Evolutionary conservation across 192 early-diverging fungal species (phyloP).

Genomic region (Coemansia sp.): DNA sequence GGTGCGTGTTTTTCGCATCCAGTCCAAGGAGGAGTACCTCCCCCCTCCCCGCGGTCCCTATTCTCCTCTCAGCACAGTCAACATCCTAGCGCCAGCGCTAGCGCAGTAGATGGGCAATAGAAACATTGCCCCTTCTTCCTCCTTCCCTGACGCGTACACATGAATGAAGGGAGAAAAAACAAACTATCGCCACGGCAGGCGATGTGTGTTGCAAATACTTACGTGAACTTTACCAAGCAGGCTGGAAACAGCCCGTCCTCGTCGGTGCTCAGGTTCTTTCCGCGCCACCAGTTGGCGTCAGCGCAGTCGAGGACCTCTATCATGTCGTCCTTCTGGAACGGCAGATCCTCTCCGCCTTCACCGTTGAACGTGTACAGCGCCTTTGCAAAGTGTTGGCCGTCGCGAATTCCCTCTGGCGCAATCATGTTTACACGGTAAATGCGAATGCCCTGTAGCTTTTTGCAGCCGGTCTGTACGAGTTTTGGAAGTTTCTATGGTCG

Average conservation of each 20-base stretch:
- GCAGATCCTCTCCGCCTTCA: slow-evolving; percentile 54
- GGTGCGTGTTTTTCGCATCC: slow-evolving; percentile 5
- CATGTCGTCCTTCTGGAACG: slow-evolving; percentile 45
- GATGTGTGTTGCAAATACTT: slow-evolving; percentile 22
- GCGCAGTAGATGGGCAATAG: slow-evolving; percentile 5
- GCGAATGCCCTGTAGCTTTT: not conserved
- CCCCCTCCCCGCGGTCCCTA: too few species aligned
- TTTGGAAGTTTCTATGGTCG: not conserved
- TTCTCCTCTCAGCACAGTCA: not conserved
- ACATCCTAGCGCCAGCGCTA: not conserved
- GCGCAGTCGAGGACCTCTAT: slow-evolving; percentile 22
- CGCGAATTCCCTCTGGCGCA: slow-evolving; percentile 54
- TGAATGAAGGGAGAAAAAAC: not conserved
- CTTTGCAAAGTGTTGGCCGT: slow-evolving; percentile 51
- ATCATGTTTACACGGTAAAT: slow-evolving; percentile 27
- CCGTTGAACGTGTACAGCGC: slow-evolving; percentile 57
- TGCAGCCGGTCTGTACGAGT: not conserved
- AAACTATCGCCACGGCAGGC: not conserved
- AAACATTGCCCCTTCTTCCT: not conserved
- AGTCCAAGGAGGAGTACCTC: too few species aligned
- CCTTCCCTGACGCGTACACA: not conserved
- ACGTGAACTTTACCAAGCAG: slow-evolving; percentile 57
- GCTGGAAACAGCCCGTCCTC: slow-evolving; percentile 56
- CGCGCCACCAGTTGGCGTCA: slow-evolving; percentile 59
- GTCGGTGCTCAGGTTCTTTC: slow-evolving; percentile 43